A percentile compares a stretch with the other conserved stretches of the same genome.
phyloP scores from a whole-genome alignment of 75 land plant species.

The Cunninghamia lanceolata region DNA sequence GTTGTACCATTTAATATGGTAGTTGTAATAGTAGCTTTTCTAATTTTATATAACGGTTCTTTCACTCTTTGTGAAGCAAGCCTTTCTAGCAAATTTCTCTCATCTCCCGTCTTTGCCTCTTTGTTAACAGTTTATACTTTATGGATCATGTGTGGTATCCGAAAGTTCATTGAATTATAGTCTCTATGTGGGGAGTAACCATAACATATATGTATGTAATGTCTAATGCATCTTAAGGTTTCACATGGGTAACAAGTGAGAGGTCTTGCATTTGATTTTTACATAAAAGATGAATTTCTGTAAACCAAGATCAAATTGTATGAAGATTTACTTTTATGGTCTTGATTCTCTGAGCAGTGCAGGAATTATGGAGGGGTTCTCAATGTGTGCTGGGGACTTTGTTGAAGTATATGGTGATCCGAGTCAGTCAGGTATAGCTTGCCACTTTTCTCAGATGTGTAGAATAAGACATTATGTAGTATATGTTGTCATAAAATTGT shows the following conservation, averaged over 20 bases:
- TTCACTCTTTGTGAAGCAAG: too few relatives aligned
- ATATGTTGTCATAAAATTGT: neutral
- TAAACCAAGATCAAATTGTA: neutral
- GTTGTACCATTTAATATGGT: too few relatives aligned
- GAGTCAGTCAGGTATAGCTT: conserved; percentile 65
- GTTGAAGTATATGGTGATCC: conserved; percentile 90
- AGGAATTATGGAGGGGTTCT: conserved; percentile 97
- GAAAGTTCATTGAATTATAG: neutral
- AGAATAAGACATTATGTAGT: neutral
- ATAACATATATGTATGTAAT: neutral
- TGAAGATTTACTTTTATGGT: neutral
- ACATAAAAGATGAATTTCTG: neutral
- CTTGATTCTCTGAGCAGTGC: conserved; percentile 55
- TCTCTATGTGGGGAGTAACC: neutral
- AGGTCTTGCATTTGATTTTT: neutral
- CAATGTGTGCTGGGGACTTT: conserved; percentile 99
- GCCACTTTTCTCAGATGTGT: neutral
- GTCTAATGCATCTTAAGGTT: neutral
- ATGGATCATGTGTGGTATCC: neutral
- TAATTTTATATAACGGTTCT: too few relatives aligned
- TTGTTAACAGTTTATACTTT: neutral
- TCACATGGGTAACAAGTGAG: neutral
- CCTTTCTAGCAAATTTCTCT: too few relatives aligned
- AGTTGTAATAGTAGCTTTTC: too few relatives aligned
- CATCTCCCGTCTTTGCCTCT: too few relatives aligned